Base-by-base conservation (phyloP, 2,329 filamentous ascomycete species). In the Plenodomus lindquistii region DNA sequence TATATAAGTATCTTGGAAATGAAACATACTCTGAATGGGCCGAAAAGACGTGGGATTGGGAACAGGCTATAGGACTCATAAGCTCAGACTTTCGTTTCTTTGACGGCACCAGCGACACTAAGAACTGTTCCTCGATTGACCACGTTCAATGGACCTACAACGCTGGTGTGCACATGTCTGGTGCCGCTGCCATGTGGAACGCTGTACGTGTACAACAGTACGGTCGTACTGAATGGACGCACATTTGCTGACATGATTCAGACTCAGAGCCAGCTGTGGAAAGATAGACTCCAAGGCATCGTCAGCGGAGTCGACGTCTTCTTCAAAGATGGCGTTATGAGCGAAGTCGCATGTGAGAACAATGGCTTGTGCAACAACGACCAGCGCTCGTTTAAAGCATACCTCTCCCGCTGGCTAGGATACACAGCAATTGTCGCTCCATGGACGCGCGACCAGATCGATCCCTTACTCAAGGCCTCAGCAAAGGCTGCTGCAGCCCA, bases 1-100 rank as follows among this genome's bases (percentile, higher is more conserved):
- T 92, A 13, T 86, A 85, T 9, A 81, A 85, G 42, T 83, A 82
- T 42, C 87, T 85, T 0, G 82, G 81, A 15, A 85, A 88, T 60
- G 66, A 77, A 20, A 65, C 61, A 16, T 68, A 67, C 42, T 16
- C 52, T 9, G 78, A 85, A 6, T 89, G 86, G 86, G 86, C 86
- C 1, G 66, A 78, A 31, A 81, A 79, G 57, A 70, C 82, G 11
- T 87, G 85, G 82, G 78, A 81, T 40, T 85, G 74, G 72, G 71
- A 78, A 38, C 49, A 55, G 0, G 60, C 56, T 11, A 72, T 81
- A 3, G 79, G 79, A 3, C 74, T 84, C 40, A 75, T 82, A 53
- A 77, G 74, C 40, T 58, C 66, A 1, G 69, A 72, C 4, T 76
- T 71, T 57, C 65, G 73, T 40, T 73, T 76, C 59, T 77, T 65